phyloP scores from a whole-genome alignment of 2,329 filamentous ascomycete genomes.

The Hypoxylon sp. region DNA sequence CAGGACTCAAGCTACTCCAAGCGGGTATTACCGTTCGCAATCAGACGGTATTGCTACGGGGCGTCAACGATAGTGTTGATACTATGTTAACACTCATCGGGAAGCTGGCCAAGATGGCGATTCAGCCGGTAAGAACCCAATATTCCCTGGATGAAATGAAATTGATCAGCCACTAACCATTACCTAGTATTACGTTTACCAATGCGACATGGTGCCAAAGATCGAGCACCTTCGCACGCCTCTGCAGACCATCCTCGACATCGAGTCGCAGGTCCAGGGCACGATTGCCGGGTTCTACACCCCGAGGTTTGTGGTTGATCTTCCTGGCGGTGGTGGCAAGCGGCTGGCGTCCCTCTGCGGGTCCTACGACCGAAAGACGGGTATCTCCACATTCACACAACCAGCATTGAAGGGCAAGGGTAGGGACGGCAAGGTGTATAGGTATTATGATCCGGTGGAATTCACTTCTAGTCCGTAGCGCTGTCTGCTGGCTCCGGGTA shows the following conservation, averaged over 20 bases:
- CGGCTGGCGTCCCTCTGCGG: constrained; percentile 68
- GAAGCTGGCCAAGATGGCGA: constrained; percentile 68
- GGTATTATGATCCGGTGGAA: constrained; percentile 65
- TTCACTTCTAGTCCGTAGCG: neutral
- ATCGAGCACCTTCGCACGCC: constrained; percentile 75
- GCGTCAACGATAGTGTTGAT: constrained; percentile 69
- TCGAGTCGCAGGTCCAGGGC: constrained; percentile 71
- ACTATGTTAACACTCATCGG: constrained; percentile 70
- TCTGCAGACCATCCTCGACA: constrained; percentile 69
- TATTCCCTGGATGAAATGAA: neutral
- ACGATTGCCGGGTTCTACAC: constrained; percentile 74
- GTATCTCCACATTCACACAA: constrained; percentile 69
- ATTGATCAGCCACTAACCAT: constrained; percentile 18
- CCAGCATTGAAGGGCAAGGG: constrained; percentile 65
- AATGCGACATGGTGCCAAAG: constrained; percentile 73
- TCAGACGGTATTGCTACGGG: constrained; percentile 71
- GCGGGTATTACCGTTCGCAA: constrained; percentile 70
- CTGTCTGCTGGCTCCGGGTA: neutral
- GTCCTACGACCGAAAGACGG: constrained; percentile 67
- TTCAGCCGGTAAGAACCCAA: constrained; percentile 64
- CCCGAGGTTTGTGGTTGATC: constrained; percentile 74
- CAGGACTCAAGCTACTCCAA: constrained; percentile 65
- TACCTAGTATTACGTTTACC: constrained; percentile 74
- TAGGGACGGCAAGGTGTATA: constrained; percentile 66
- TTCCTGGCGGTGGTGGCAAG: constrained; percentile 75